Evolutionary conservation across 768 basidiomycete genomes (phyloP).

Genomic region (Hemileccinum impolitum): DNA sequence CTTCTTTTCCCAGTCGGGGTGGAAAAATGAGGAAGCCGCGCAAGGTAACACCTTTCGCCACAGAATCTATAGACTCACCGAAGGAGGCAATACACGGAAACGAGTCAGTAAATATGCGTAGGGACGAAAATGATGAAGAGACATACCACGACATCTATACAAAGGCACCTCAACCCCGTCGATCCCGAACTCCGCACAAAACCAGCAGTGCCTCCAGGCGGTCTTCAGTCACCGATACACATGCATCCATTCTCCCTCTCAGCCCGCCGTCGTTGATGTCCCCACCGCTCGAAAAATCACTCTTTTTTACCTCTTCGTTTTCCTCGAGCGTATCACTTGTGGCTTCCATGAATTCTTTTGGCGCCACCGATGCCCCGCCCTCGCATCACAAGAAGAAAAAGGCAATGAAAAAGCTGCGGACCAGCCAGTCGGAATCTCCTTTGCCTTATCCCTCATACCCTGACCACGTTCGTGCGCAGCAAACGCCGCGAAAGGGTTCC

Average conservation of each 20-base stretch:
- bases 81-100: background rate
- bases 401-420: constrained; percentile 4
- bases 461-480: background rate
- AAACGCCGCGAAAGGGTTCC: background rate
- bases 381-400: background rate
- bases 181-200: constrained; percentile 4
- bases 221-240: constrained; percentile 22
- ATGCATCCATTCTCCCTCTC: constrained; percentile 44
- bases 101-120: background rate
- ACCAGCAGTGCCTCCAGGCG: constrained; percentile 1
- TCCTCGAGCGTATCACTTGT: constrained; percentile 18
- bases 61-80: background rate
- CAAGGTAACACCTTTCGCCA: constrained; percentile 10
- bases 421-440: constrained; percentile 7
- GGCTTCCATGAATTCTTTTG: background rate
- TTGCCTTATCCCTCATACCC: constrained; percentile 26
- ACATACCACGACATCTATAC: constrained; percentile 13
- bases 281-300: constrained; percentile 50
- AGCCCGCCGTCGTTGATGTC: constrained; percentile 59
- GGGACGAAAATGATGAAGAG: background rate
- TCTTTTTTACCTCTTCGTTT: constrained; percentile 46
- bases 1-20: background rate
- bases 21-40: background rate
- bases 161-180: constrained; percentile 14
- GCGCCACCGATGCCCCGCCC: background rate